phyloP scores from a whole-genome alignment of 1,284 basidiomycete genomes.

The Ceraceosorus guamensis region DNA sequence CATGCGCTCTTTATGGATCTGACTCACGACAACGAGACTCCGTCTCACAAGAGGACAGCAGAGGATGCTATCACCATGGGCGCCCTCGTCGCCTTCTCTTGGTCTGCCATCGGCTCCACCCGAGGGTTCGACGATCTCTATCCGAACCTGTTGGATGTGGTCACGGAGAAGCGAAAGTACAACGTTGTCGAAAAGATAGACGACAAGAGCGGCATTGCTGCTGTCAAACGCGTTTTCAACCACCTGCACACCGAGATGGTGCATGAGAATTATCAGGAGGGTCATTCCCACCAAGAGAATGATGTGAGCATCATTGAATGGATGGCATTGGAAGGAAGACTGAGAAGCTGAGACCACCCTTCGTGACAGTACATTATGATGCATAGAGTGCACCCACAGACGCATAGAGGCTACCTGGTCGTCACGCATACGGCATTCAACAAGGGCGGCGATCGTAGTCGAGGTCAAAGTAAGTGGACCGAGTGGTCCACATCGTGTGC shows the following conservation, averaged over 20 bases:
- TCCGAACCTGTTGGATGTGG: constrained; percentile 35
- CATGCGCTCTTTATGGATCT: constrained; percentile 45
- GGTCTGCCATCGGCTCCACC: constrained; percentile 40
- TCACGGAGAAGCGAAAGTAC: constrained; percentile 32
- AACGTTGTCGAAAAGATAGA: constrained; percentile 17
- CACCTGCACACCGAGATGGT: constrained; percentile 43
- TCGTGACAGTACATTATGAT: constrained; percentile 23
- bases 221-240: constrained; percentile 36
- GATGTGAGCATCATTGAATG: constrained; percentile 1
- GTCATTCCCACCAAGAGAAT: constrained; percentile 40
- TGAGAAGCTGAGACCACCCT: too few relatives aligned
- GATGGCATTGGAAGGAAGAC: too few relatives aligned
- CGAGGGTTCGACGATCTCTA: constrained; percentile 43
- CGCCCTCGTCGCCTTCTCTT: constrained; percentile 39
- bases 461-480: constrained; percentile 15
- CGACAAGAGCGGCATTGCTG: constrained; percentile 25
- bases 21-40: constrained; percentile 44
- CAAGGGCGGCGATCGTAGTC: too few relatives aligned
- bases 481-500: constrained; percentile 11
- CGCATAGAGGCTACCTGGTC: constrained; percentile 34
- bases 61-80: constrained; percentile 44
- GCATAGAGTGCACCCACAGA: constrained; percentile 40
- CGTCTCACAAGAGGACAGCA: constrained; percentile 36
- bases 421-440: constrained; percentile 38
- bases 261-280: constrained; percentile 29